Base-by-base conservation (phyloP, 495 filamentous ascomycete species). In the Astrothelium subdiscretum region DNA sequence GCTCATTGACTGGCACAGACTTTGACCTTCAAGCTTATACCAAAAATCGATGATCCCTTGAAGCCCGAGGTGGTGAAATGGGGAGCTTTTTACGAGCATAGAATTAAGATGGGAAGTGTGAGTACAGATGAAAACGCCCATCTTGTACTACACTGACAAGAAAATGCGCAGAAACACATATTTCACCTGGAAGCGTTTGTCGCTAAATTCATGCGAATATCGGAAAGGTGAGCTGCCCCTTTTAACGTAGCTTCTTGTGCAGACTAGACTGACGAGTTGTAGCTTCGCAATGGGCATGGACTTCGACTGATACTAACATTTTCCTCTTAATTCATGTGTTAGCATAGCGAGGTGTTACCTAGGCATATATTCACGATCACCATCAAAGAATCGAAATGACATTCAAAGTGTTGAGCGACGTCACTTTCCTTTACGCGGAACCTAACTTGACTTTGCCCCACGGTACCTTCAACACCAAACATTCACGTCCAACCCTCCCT, bases 181-280 rank as follows among this genome's bases (percentile, higher is more conserved):
- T 98, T 98, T 73, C 94, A 98, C 67, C 81, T 98, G 0, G 94
- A 98, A 77, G 94, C 94, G 26, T 98, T 97, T 75, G 92, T 98
- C 35, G 92, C 95, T 31, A 96, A 96, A 77, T 92, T 96, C 72
- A 97, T 98, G 91, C 83, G 92, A 66, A 86, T 98, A 59, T 82
- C 92, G 60, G 94, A 98, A 78, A 83, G 83, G 83, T 86, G 70
- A 59, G 78, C 15, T 0, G 1, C 15, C 35, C 35, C 15, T 66
- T 52, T 29, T 2, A 20, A 24, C 52, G 2, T 44, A 31, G 18
- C 20, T 58, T 20, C 27, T 38, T 65, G 22, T n/a, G 5, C n/a
- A 20, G 31, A 32, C 32, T 69, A 62, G 70, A 54, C 62, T 62
- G 44, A 63, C 20, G 20, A 22, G 12, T 48, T 11, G 35, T 62